Percentiles rank a stretch among this genome's conserved stretches.
These are phyloP conservation scores for Acacia confusa DNA, from an alignment of 306 rosid genomes.

Conservation along the genomic window DNA sequence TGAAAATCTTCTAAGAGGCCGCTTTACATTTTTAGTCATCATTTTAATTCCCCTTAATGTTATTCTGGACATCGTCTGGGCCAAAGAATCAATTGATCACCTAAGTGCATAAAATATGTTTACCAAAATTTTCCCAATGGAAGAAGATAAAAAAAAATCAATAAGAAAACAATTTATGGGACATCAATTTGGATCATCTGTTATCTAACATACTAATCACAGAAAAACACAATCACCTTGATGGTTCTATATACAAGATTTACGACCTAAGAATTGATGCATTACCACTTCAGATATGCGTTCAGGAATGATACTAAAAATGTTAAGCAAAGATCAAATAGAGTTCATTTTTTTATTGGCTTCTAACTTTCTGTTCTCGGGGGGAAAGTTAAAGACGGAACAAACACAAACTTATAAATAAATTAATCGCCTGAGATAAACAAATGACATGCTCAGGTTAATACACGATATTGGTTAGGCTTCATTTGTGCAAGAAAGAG, in stretches of 20 bases:
- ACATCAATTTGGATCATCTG: slow-evolving; percentile 2
- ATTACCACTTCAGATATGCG: background rate
- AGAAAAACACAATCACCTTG: background rate
- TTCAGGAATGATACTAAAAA: background rate
- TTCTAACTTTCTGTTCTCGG: background rate
- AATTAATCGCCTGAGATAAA: background rate
- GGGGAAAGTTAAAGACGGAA: background rate
- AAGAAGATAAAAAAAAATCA: slow-evolving; percentile 6
- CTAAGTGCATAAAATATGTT: background rate
- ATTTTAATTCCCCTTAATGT: slow-evolving; percentile 21
- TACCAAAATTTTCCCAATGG: background rate
- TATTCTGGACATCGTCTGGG: background rate
- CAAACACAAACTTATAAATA: background rate
- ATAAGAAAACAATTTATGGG: background rate
- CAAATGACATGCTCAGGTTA: background rate
- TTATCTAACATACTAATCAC: background rate
- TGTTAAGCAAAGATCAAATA: slow-evolving; percentile 8
- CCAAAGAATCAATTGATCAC: background rate
- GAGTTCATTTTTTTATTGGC: background rate
- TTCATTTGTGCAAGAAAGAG: background rate
- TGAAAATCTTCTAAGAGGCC: slow-evolving; percentile 6
- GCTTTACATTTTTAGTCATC: background rate
- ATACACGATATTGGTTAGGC: background rate
- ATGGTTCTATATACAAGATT: background rate
- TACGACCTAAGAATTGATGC: slow-evolving; percentile 2